A percentile compares a stretch with the other conserved stretches of the same genome.
Evolutionary conservation across 2,329 filamentous ascomycete species (phyloP).

Genomic region (Colletotrichum tropicale): DNA sequence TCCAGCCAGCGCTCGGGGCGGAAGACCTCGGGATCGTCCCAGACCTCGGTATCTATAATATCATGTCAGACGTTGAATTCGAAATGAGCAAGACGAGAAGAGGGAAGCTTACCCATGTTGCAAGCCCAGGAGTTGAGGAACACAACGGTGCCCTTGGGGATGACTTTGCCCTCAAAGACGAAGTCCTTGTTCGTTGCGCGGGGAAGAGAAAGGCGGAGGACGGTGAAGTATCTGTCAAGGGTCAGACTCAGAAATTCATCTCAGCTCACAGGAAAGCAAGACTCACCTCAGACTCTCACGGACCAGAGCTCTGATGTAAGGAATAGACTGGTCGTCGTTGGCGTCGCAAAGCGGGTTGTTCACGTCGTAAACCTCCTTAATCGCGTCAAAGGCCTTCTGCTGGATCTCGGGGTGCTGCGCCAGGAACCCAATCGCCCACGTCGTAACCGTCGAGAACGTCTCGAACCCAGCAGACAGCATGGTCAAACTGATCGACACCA

Average conservation of each 20-base stretch:
- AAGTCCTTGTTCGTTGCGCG: slow-evolving; percentile 44
- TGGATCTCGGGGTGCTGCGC: slow-evolving; percentile 31
- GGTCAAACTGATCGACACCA: slow-evolving; percentile 70
- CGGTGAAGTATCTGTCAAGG: slow-evolving; percentile 61
- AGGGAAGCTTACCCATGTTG: slow-evolving; percentile 25
- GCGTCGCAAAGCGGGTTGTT: slow-evolving; percentile 77
- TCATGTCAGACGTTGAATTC: too few species aligned
- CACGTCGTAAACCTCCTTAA: slow-evolving; percentile 67
- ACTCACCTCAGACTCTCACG: slow-evolving; percentile 69
- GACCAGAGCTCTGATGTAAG: slow-evolving; percentile 78
- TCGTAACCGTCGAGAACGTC: slow-evolving; percentile 29
- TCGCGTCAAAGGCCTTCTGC: slow-evolving; percentile 27
- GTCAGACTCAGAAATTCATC: slow-evolving; percentile 24
- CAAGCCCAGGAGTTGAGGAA: slow-evolving; percentile 36
- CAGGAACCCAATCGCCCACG: slow-evolving; percentile 31
- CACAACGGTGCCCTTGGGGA: slow-evolving; percentile 57
- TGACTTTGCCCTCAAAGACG: slow-evolving; percentile 23
- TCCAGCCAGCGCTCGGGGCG: slow-evolving; percentile 51
- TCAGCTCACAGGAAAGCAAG: not conserved
- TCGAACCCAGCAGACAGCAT: slow-evolving; percentile 57
- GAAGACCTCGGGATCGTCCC: slow-evolving; percentile 68
- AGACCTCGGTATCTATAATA: slow-evolving; percentile 57
- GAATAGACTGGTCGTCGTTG: slow-evolving; percentile 76
- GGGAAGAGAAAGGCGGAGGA: slow-evolving; percentile 69
- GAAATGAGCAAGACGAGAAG: too few species aligned